These are phyloP conservation scores for Talaromyces thailandensis DNA, from an alignment of 495 filamentous ascomycete species.

Conservation along the genomic window DNA sequence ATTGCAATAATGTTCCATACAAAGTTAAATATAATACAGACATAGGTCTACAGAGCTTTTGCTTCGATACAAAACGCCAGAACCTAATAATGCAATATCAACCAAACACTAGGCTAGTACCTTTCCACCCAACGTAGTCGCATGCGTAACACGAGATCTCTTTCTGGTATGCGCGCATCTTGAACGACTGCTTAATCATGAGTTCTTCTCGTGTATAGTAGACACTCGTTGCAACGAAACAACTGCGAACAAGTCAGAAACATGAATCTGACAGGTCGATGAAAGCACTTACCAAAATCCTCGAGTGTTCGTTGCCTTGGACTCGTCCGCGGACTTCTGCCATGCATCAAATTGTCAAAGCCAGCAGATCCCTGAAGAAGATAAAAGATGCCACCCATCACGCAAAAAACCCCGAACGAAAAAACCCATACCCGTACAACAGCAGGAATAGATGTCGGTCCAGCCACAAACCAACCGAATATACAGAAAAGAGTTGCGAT, in stretches of 20 bases:
- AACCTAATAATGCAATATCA: not conserved
- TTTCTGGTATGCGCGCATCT: not conserved
- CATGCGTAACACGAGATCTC: not conserved
- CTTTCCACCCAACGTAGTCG: not conserved
- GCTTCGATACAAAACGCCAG: not conserved
- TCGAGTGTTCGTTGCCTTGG: slow-evolving; percentile 68
- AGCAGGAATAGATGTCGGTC: slow-evolving; percentile 62
- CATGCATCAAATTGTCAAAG: slow-evolving; percentile 91
- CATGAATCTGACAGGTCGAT: not conserved
- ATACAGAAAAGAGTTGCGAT: slow-evolving; percentile 74
- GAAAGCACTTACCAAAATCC: slow-evolving; percentile 64
- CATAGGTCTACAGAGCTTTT: not conserved
- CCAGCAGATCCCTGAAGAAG: slow-evolving; percentile 63
- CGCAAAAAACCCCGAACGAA: slow-evolving; percentile 76
- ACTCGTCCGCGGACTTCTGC: slow-evolving; percentile 67
- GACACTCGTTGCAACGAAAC: slow-evolving; percentile 80
- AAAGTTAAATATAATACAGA: not conserved
- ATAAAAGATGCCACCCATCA: slow-evolving; percentile 59
- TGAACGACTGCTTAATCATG: not conserved
- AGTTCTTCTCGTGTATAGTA: slow-evolving; percentile 65
- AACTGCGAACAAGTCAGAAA: slow-evolving; percentile 28
- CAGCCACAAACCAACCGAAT: slow-evolving; percentile 68
- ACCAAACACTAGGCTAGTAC: not conserved
- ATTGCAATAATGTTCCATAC: not conserved
- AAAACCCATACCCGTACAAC: slow-evolving; percentile 80